Evolutionary conservation across 192 early-diverging fungal genomes (phyloP), one percentile per base, ranked within the genome.

Genomic region (Coemansia sp.): DNA sequence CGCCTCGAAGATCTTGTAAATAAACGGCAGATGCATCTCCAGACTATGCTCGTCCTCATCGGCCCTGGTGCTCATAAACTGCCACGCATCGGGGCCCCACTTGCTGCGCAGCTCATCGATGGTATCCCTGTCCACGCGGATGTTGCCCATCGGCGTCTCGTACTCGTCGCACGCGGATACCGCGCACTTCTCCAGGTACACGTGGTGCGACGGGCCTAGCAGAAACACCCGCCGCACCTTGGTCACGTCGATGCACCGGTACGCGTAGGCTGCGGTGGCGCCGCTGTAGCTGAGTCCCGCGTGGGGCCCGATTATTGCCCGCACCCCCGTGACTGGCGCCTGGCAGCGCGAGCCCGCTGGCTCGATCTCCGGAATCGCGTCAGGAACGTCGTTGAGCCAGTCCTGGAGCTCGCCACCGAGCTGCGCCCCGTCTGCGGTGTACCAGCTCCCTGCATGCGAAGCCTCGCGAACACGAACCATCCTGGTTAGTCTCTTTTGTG

Each of bases 1-100:
- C 23, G 50, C 64, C 75, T 90, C 86, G 80, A 98, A 91, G 21
- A 91, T 84, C 72, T 93, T 92, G 80, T 90, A 90, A 6, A 92
- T 86, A 78, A 89, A 98, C 10, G 97, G 97, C 60, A 98, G 70
- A 67, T 99, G 95, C 95, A 99, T 94, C 71, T 98, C 97, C 68
- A 99, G 88, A 74, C 94, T 95, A 73, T 99, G 97, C 72, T 99
- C 97, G 47, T 92, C 89, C 69, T 98, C 94, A 68, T 99, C 97
- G 7, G 82, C 85, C 11, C 71, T 44, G 9, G 70, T 65, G 21
- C 65, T 82, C 94, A 98, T 94, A 43, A 65, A 57, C 6, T 64
- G 56, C 83, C 96, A 98, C 5, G 84, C 43, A 13, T 52, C 63
- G 41, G 56, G 61, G 1, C 89, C 85, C 57, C 21, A 23, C 0